Evolutionary conservation across 2,329 filamentous ascomycete genomes (phyloP).

Genomic region (Hymenoscyphus occultus): DNA sequence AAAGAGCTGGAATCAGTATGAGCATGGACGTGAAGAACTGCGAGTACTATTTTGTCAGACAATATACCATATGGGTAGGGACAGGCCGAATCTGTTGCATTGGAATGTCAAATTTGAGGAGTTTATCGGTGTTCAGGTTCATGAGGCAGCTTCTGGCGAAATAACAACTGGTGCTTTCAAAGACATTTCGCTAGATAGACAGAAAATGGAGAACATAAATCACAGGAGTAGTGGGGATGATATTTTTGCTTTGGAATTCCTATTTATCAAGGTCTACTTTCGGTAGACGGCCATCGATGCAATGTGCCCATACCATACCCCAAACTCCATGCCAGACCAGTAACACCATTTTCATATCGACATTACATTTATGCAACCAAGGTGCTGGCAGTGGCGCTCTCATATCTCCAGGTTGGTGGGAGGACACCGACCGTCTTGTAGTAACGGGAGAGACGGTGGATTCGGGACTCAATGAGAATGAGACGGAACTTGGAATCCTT

Average conservation of each 20-base stretch:
- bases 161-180: not conserved
- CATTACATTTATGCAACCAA: conserved; percentile 72
- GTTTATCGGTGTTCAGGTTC: not conserved
- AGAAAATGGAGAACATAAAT: not conserved
- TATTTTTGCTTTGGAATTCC: conserved; percentile 31
- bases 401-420: conserved; percentile 97
- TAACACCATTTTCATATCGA: conserved; percentile 17
- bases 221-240: conserved; percentile 23
- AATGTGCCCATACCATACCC: conserved; percentile 31
- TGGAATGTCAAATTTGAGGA: not conserved
- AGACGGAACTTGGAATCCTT: conserved; percentile 99
- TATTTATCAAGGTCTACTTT: conserved; percentile 28
- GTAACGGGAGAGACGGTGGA: conserved; percentile 99
- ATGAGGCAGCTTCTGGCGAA: not conserved
- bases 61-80: not conserved
- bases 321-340: conserved; percentile 32
- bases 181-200: not conserved
- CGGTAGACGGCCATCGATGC: conserved; percentile 30
- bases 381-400: conserved; percentile 93
- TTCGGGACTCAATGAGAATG: conserved; percentile 99
- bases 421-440: conserved; percentile 92
- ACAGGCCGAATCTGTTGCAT: not conserved
- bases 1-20: conserved; percentile 54
- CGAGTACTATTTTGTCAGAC: not conserved
- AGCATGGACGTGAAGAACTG: conserved; percentile 6